Evolutionary conservation across 1,139 yeast species (phyloP).

Genomic region (Lodderomyces margitis): DNA sequence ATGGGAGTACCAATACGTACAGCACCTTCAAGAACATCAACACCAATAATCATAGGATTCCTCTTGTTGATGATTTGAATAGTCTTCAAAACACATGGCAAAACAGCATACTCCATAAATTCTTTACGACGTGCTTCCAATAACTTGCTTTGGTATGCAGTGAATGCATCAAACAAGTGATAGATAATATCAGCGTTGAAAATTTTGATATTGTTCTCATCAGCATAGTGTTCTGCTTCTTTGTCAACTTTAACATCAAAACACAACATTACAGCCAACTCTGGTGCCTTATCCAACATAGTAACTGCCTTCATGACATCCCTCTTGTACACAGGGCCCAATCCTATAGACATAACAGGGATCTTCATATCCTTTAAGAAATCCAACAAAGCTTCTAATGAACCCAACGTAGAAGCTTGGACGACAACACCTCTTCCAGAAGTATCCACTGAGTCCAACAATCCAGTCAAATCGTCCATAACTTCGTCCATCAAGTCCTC

Average conservation of each 20-base stretch:
- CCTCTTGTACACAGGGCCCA: constrained; percentile 97
- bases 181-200: constrained; percentile 96
- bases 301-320: constrained; percentile 97
- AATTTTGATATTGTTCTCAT: constrained; percentile 84
- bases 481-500: constrained; percentile 97
- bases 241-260: constrained; percentile 96
- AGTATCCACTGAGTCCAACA: constrained; percentile 90
- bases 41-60: constrained; percentile 99
- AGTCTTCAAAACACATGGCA: constrained; percentile 94
- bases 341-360: constrained; percentile 97
- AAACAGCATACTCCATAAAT: constrained; percentile 83
- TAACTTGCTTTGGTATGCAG: constrained; percentile 85
- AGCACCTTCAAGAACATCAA: constrained; percentile 90
- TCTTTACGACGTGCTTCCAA: constrained; percentile 90
- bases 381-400: constrained; percentile 93
- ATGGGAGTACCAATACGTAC: constrained; percentile 92
- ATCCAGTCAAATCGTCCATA: constrained; percentile 96
- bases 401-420: constrained; percentile 97
- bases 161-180: constrained; percentile 92
- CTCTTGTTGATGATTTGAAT: constrained; percentile 96
- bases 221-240: constrained; percentile 97
- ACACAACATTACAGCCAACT: constrained; percentile 94
- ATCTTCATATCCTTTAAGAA: constrained; percentile 98
- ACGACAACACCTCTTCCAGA: constrained; percentile 97
- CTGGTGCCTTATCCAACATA: constrained; percentile 96